phyloP scores from a whole-genome alignment of 163 green algal genomes.

The Scenedesmus sp. region DNA sequence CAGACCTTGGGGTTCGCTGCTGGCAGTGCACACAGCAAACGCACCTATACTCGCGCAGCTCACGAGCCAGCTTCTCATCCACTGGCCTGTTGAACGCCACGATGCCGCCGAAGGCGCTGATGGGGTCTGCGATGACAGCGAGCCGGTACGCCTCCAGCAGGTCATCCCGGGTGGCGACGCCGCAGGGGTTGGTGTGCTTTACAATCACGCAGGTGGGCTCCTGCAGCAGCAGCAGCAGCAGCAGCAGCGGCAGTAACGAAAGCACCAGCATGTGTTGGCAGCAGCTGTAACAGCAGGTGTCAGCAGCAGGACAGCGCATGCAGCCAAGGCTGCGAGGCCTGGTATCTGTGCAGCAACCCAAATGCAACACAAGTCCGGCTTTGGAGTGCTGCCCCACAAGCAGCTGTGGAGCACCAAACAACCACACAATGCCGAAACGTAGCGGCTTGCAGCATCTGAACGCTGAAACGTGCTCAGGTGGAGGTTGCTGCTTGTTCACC shows the following conservation, averaged over 20 bases:
- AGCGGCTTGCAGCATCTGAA: too few species aligned
- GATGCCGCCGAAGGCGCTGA: slow-evolving; percentile 98
- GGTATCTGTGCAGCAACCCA: not conserved
- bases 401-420: not conserved
- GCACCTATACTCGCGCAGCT: slow-evolving; percentile 96
- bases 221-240: slow-evolving; percentile 61
- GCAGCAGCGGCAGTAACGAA: not conserved
- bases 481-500: too few species aligned
- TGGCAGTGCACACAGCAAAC: too few species aligned
- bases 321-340: too few species aligned
- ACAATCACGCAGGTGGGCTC: slow-evolving; percentile 96
- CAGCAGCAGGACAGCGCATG: not conserved
- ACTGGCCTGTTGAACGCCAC: slow-evolving; percentile 97
- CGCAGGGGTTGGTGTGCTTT: slow-evolving; percentile 99
- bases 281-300: not conserved
- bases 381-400: not conserved
- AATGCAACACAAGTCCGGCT: too few species aligned
- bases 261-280: not conserved
- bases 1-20: too few species aligned
- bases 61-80: slow-evolving; percentile 66
- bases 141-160: slow-evolving; percentile 87
- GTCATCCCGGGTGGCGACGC: slow-evolving; percentile 78
- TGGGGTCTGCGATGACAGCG: slow-evolving; percentile 94
- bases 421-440: too few species aligned
- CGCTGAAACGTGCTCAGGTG: too few species aligned